Conservation (phyloP, 192 early-diverging fungal genomes). For the Pilaira anomala region DNA sequence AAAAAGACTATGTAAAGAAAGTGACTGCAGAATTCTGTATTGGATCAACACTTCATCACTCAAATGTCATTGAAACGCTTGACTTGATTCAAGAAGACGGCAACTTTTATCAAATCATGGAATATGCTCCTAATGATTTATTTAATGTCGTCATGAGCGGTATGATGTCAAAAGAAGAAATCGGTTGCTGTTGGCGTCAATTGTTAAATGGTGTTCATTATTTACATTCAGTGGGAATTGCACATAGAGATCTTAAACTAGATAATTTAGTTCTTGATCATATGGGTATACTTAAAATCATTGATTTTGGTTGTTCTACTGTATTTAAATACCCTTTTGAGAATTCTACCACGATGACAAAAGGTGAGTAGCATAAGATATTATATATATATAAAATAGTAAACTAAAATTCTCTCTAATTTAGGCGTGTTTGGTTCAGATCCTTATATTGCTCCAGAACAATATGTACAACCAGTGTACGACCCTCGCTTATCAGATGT, state of each 20-base stretch:
- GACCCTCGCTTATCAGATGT: slow-evolving; percentile 83
- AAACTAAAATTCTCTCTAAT: background rate
- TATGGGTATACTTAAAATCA: slow-evolving; percentile 74
- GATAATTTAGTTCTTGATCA: slow-evolving; percentile 81
- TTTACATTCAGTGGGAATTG: slow-evolving; percentile 73
- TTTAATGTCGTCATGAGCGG: slow-evolving; percentile 78
- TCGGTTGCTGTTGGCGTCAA: slow-evolving; percentile 84
- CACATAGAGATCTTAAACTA: slow-evolving; percentile 83
- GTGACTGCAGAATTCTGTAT: slow-evolving; percentile 95
- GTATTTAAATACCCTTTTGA: slow-evolving; percentile 89
- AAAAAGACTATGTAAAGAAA: slow-evolving; percentile 96
- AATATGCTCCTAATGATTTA: slow-evolving; percentile 90
- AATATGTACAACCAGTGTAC: slow-evolving; percentile 65
- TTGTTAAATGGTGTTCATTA: slow-evolving; percentile 71
- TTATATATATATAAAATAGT: slow-evolving; percentile 1
- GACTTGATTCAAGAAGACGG: slow-evolving; percentile 91
- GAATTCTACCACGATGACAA: slow-evolving; percentile 38
- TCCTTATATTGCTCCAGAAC: slow-evolving; percentile 96
- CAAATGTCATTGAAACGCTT: slow-evolving; percentile 89
- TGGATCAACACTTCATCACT: slow-evolving; percentile 84
- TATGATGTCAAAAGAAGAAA: slow-evolving; percentile 72
- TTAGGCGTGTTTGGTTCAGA: slow-evolving; percentile 87
- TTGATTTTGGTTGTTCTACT: slow-evolving; percentile 84
- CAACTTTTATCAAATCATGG: slow-evolving; percentile 78
- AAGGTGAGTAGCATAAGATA: slow-evolving; percentile 41